Conservation (phyloP, 257 asterid species). For the Solanum sitiens region DNA sequence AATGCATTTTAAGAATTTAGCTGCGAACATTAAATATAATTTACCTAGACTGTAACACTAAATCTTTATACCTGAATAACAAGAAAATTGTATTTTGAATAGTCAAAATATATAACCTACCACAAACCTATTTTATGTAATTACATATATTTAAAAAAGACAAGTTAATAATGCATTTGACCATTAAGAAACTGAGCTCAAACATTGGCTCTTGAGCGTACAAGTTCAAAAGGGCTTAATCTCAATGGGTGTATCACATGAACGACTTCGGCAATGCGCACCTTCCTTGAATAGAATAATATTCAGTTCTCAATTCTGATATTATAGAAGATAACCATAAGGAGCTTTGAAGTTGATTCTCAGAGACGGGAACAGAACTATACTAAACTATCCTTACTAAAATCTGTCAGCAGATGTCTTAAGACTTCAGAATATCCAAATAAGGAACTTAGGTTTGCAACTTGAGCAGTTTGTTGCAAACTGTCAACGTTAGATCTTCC, state of each 20-base stretch:
- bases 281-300: background rate
- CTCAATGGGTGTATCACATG: background rate
- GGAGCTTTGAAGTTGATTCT: background rate
- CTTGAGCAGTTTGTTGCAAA: background rate
- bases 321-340: background rate
- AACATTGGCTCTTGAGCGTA: background rate
- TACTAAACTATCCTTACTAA: background rate
- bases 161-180: background rate
- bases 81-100: background rate
- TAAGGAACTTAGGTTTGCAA: background rate
- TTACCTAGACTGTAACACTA: background rate
- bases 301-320: background rate
- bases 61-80: background rate
- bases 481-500: background rate
- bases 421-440: background rate
- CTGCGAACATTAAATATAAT: background rate
- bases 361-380: background rate
- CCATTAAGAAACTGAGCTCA: background rate
- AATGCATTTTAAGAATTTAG: background rate
- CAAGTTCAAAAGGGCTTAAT: background rate
- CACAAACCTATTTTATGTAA: background rate
- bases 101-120: background rate
- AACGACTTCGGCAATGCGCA: background rate
- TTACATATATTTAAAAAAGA: background rate
- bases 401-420: background rate